Evolutionary conservation across 2,329 filamentous ascomycete species (phyloP).

Genomic region (Tolypocladium nubicola): DNA sequence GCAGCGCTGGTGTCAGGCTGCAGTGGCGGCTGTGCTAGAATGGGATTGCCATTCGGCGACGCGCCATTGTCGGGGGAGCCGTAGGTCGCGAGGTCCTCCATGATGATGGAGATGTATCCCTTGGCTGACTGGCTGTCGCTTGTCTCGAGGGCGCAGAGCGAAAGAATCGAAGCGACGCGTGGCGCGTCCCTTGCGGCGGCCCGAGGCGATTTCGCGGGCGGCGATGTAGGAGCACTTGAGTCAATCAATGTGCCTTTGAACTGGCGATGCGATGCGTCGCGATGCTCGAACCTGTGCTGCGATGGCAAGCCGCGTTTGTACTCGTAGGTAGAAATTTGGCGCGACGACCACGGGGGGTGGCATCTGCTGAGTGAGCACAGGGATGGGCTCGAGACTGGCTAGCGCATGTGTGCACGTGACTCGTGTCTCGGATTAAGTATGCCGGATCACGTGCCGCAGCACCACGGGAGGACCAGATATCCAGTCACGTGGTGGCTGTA

Average conservation of each 20-base stretch:
- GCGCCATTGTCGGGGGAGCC: slow-evolving; percentile 46
- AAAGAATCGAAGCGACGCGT: slow-evolving; percentile 5
- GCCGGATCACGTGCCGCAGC: background rate
- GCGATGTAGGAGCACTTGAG: background rate
- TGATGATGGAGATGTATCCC: slow-evolving; percentile 19
- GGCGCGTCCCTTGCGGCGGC: slow-evolving; percentile 3
- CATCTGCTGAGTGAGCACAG: background rate
- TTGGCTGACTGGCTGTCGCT: slow-evolving; percentile 5
- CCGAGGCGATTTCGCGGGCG: background rate
- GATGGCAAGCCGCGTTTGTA: slow-evolving; percentile 20
- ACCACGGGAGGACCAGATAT: background rate
- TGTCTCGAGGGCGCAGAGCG: background rate
- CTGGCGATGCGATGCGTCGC: slow-evolving; percentile 8
- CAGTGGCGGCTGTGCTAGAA: slow-evolving; percentile 43
- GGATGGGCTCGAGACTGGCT: background rate
- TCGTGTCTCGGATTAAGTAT: background rate
- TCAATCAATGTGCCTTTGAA: background rate
- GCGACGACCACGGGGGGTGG: slow-evolving; percentile 13
- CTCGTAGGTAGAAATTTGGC: slow-evolving; percentile 20
- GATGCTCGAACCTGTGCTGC: slow-evolving; percentile 15
- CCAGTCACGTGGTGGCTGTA: background rate
- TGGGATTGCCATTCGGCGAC: slow-evolving; percentile 46
- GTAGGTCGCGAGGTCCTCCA: slow-evolving; percentile 50
- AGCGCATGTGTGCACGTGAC: background rate
- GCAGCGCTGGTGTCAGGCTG: slow-evolving; percentile 29